Evolutionary conservation across 179 eudicot genomes (phyloP), one percentile per base, ranked within the genome.

Genomic region (Carnegiea gigantea): DNA sequence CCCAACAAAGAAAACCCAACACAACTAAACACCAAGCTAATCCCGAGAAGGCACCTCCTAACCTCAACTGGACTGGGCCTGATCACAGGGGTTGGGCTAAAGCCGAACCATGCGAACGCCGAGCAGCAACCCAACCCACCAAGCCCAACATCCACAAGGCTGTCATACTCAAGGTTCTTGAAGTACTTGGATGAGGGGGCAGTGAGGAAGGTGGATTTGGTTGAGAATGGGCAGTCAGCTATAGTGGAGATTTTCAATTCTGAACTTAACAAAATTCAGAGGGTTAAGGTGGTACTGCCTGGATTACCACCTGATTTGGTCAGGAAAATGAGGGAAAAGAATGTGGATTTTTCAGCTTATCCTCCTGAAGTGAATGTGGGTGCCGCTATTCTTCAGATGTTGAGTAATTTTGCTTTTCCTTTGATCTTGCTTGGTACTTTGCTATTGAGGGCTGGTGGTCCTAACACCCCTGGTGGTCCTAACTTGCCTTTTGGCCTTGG

Each of bases 401-500:
- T 90, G 83, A 89, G 93, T 62, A 91, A 93, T 75, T 88, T 90
- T 72, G 95, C 91, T 57, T 92, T 94, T 82, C 98, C 98, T 40
- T 86, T 93, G 93, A 67, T 94, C 10, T 83, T 93, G 18, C 89
- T 94, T 80, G 97, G 97, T 4, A 4, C 59, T 81, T 68, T 93
- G 60, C 85, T 93, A 1, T 72, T 88, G 68, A 90, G 90, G 78
- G 18, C 81, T 78, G 89, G 92, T 1, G 76, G 88, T 21, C 17
- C 80, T 13, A 88, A 86, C 74, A 20, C 70, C 44, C 93, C 93
- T 73, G 95, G 91, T 82, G 95, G 93, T 9, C 93, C 97, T 24
- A 89, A 80, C 84, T 87, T 91, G 89, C 97, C 98, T 3, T 94
- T 92, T 84, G 93, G 98, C 40, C 86, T 92, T 36, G 93, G 98